A percentile compares a stretch with the other conserved stretches of the same genome.
Evolutionary conservation across 768 basidiomycete genomes (phyloP).

Genomic region (Serendipita sp.): DNA sequence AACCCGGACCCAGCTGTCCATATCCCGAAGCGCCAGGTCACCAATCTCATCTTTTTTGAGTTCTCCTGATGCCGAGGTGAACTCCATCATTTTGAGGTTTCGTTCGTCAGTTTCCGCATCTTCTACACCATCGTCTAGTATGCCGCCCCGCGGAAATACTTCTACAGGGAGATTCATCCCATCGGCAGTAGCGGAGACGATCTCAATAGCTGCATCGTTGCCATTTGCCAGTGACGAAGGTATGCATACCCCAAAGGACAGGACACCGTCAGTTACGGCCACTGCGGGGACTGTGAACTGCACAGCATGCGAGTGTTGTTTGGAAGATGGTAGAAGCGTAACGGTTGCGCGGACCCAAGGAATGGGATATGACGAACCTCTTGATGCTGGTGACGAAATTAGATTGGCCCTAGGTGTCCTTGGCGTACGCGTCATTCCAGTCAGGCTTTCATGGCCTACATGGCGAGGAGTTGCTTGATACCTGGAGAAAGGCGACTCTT

Average conservation of each 20-base stretch:
- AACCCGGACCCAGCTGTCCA: not conserved
- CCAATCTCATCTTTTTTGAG: not conserved
- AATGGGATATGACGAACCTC: constrained; percentile 43
- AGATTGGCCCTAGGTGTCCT: not conserved
- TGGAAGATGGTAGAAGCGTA: constrained; percentile 28
- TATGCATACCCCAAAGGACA: not conserved
- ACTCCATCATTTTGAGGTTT: not conserved
- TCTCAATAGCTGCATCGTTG: not conserved
- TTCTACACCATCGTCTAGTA: not conserved
- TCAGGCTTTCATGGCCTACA: not conserved
- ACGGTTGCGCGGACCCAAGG: constrained; percentile 38
- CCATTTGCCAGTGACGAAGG: not conserved
- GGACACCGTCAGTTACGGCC: not conserved
- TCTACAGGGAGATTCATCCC: not conserved
- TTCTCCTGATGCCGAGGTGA: not conserved
- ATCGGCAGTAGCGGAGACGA: constrained; percentile 1
- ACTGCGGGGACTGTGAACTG: not conserved
- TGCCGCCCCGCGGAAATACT: not conserved
- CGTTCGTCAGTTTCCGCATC: not conserved
- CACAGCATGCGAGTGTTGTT: constrained; percentile 1
- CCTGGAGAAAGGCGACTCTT: not conserved
- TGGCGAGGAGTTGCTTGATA: not conserved
- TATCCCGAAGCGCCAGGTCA: not conserved
- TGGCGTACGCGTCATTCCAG: not conserved
- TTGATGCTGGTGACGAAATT: constrained; percentile 14